Evolutionary conservation across 2,329 filamentous ascomycete species (phyloP).

Genomic region (Ophiosphaerella herpotricha): DNA sequence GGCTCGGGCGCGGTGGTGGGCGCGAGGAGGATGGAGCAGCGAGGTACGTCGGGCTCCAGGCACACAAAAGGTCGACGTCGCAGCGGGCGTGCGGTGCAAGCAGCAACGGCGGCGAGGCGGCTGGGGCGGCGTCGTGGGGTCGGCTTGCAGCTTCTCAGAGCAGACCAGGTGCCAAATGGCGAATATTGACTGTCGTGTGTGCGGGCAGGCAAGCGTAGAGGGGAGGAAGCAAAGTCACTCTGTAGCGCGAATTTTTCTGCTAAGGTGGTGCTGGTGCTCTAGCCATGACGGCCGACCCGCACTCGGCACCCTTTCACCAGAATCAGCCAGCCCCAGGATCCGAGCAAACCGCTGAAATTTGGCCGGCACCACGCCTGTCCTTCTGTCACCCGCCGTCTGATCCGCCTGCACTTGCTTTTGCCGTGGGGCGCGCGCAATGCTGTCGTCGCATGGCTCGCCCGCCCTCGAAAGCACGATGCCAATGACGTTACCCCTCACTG

Average conservation of each 20-base stretch:
- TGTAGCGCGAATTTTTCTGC: constrained; percentile 25
- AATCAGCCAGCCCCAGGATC: constrained; percentile 6
- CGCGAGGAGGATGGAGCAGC: constrained; percentile 11
- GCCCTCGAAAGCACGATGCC: constrained; percentile 5
- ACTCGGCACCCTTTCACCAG: constrained; percentile 18
- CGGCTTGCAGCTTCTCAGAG: constrained; percentile 26
- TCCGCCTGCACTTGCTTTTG: not conserved
- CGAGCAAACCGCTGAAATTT: constrained; percentile 19
- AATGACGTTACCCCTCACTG: constrained; percentile 22
- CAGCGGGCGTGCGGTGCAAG: constrained; percentile 19
- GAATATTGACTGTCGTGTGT: constrained; percentile 44
- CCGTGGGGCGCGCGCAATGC: constrained; percentile 4
- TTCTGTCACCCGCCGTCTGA: constrained; percentile 3
- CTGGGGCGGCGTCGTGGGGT: constrained; percentile 33
- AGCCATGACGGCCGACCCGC: constrained; percentile 15
- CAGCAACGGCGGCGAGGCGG: constrained; percentile 29
- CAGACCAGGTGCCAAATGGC: constrained; percentile 31
- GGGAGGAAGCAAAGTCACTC: constrained; percentile 27
- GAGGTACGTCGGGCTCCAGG: constrained; percentile 33
- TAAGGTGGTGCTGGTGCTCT: constrained; percentile 19
- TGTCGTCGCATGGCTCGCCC: not conserved
- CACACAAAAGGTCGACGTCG: constrained; percentile 19
- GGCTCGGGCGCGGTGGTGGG: no score
- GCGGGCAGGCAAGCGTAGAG: constrained; percentile 32
- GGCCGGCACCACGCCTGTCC: not conserved